Evolutionary conservation across 306 rosid species (phyloP), one percentile per base, ranked within the genome.

Genomic region (Rosa lucieae): DNA sequence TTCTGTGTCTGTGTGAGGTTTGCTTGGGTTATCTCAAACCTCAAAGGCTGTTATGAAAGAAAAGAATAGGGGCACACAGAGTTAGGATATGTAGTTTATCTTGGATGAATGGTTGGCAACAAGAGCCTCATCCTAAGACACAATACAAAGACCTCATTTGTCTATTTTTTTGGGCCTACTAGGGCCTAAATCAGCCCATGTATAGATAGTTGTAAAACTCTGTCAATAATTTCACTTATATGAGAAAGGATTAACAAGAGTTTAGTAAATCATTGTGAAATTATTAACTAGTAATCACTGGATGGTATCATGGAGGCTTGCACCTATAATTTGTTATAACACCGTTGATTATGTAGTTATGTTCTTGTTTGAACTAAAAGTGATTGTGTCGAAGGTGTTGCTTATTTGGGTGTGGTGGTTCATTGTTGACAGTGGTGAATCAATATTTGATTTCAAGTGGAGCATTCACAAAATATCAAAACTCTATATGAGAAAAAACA

Each of bases 71-170:
- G 51, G 49, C 72, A 40, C 72, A 49, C 74, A 4, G 4, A 0
- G 51, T 61, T 81, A 5, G 51, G 67, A 85, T 72, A 69, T 83
- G 63, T 43, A 70, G 69, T 75, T 81, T 86, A 92, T 92, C 97
- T 86, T 86, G 78, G 83, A 87, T 89, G 94, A 80, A 89, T 89
- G 97, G 97, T 85, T 82, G 80, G 59, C 63, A 92, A 14, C 37
- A 26, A 82, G 79, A 78, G 86, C 95, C 93, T 89, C 93, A 92
- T 91, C 97, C 92, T 74, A 37, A 23, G 20, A 13, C 35, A 13
- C 23, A 9, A 21, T 47, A 29, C 70, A 29, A 5, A 70, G 67
- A 70, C 76, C 77, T 76, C 9, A 47, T n/a, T 18, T 61, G 49
- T 6, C 35, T 63, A 67, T n/a, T 23, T 20, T 20, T 72, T 66